A percentile compares a stretch with the other conserved stretches of the same genome.
phyloP scores from a whole-genome alignment of 2,329 filamentous ascomycete species.

The Diaporthe citriasiana region DNA sequence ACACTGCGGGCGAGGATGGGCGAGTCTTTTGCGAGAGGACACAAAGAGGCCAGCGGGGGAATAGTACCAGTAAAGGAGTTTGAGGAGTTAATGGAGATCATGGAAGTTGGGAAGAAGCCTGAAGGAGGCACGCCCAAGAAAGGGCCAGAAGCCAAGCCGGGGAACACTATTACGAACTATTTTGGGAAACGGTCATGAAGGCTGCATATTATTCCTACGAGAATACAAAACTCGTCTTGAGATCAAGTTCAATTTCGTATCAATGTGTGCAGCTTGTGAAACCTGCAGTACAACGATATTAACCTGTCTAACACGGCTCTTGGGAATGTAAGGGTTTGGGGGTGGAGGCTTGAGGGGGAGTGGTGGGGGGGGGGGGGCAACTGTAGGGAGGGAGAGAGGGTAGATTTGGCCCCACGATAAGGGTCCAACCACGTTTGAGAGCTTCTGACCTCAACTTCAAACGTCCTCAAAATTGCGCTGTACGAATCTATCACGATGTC shows the following conservation, averaged over 20 bases:
- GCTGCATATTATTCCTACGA: not conserved
- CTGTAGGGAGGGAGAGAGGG: not conserved
- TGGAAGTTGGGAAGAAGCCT: conserved; percentile 71
- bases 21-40: conserved; percentile 75
- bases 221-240: not conserved
- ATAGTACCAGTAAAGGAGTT: conserved; percentile 73
- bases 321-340: too few relatives aligned
- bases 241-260: not conserved
- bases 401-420: not conserved
- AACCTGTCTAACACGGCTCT: too few relatives aligned
- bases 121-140: conserved; percentile 50
- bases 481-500: conserved; percentile 39
- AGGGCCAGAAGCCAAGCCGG: conserved; percentile 56
- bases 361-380: too few relatives aligned
- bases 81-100: conserved; percentile 72
- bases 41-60: conserved; percentile 77
- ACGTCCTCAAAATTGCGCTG: conserved; percentile 42
- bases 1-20: conserved; percentile 65
- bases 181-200: conserved; percentile 58
- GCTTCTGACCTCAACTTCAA: conserved; percentile 3
- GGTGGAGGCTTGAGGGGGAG: too few relatives aligned
- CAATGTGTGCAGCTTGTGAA: not conserved
- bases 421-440: conserved; percentile 8
- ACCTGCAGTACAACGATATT: not conserved
- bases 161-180: conserved; percentile 69